A percentile compares a stretch with the other conserved stretches of the same genome.
These are phyloP conservation scores for Sechiopsis laciniata DNA, from an alignment of 306 rosid species.

Conservation along the genomic window DNA sequence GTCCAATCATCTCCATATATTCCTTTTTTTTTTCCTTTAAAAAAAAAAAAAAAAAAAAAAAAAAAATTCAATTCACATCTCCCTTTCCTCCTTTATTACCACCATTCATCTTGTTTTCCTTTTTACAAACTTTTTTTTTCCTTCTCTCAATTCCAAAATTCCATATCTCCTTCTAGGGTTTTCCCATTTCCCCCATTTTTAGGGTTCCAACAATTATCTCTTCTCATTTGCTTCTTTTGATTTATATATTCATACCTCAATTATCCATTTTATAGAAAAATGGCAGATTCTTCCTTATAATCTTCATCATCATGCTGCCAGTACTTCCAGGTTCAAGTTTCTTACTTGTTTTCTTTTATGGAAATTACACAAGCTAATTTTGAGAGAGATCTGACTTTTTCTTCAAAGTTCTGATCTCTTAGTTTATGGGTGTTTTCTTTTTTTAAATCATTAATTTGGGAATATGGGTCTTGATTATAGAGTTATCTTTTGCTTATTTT, in stretches of 20 bases:
- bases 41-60: too few species aligned
- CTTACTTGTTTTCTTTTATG: not conserved
- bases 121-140: not conserved
- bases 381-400: not conserved
- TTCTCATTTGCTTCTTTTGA: not conserved
- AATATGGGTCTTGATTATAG: constrained; percentile 4
- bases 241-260: not conserved
- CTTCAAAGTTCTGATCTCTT: not conserved
- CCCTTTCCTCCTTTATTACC: constrained; percentile 10
- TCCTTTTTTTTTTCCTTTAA: not conserved
- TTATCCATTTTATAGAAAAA: not conserved
- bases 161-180: not conserved
- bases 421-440: not conserved
- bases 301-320: constrained; percentile 14
- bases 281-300: not conserved
- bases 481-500: constrained; percentile 3
- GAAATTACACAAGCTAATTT: not conserved
- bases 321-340: constrained; percentile 9
- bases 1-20: constrained; percentile 30
- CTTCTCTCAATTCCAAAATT: not conserved
- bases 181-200: not conserved
- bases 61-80: not conserved
- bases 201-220: not conserved
- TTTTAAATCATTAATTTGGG: not conserved
- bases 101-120: constrained; percentile 4